A percentile compares a stretch with the other conserved stretches of the same genome.
Evolutionary conservation across 768 basidiomycete species (phyloP).

Genomic region (Panaeolus cyanescens): DNA sequence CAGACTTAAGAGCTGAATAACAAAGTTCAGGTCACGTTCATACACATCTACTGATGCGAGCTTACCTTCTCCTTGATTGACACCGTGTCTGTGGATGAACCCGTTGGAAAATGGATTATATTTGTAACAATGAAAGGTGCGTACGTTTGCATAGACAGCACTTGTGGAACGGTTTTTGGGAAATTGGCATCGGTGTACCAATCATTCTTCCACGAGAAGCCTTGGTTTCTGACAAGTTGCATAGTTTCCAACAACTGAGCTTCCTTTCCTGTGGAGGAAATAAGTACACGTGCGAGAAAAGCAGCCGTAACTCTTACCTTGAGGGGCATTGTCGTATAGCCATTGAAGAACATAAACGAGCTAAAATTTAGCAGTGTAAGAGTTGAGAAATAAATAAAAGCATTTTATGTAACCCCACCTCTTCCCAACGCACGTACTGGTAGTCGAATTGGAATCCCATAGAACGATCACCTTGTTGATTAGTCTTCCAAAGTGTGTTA

Average conservation of each 20-base stretch:
- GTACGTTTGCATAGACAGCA: constrained; percentile 29
- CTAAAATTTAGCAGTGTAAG: constrained; percentile 14
- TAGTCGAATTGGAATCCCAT: constrained; percentile 45
- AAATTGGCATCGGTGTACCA: constrained; percentile 40
- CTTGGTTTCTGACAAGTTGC: constrained; percentile 38
- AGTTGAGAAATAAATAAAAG: background rate
- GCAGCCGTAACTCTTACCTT: constrained; percentile 21
- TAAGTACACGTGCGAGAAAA: background rate
- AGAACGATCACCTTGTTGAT: constrained; percentile 33
- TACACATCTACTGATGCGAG: too few relatives aligned
- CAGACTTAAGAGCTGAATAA: constrained; percentile 37
- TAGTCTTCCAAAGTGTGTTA: constrained; percentile 36
- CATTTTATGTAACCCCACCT: constrained; percentile 21
- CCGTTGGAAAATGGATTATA: background rate
- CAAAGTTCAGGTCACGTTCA: background rate
- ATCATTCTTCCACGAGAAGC: constrained; percentile 43
- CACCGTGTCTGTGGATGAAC: constrained; percentile 35
- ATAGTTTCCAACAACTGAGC: constrained; percentile 39
- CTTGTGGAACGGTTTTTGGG: constrained; percentile 31
- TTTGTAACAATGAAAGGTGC: background rate
- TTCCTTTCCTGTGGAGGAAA: constrained; percentile 27
- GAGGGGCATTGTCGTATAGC: constrained; percentile 40
- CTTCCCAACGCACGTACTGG: constrained; percentile 46
- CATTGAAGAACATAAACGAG: constrained; percentile 39
- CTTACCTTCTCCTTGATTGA: constrained; percentile 40